Base-by-base conservation (phyloP, 2,329 filamentous ascomycete species). In the Ascochyta fabae region DNA sequence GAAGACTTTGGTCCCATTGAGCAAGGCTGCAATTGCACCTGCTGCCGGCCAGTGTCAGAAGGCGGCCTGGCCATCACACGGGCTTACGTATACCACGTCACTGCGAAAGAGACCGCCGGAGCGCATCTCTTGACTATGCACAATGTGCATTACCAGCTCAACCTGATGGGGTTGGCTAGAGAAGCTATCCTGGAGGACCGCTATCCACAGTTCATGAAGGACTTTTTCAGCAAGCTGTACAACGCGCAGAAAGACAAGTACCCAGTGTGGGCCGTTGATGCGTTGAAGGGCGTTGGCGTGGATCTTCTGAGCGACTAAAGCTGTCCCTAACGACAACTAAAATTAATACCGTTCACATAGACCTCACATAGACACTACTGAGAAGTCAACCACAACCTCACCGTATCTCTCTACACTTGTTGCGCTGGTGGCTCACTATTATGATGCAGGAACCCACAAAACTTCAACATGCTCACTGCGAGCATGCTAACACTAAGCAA, bases 51-150 rank as follows among this genome's bases (percentile, higher is more conserved):
- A 16, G 78, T 79, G 41, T 83, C 82, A 5, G 82, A 89, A 27
- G 90, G 89, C 26, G 88, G 90, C 0, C 79, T 97, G 60, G 91
- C 89, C 15, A 85, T 98, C 62, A 96, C 93, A 3, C 83, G 90
- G 60, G 93, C 95, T 3, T 97, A 92, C 76, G 87, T 98, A 43
- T 88, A 97, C 73, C 95, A 99, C 78, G 87, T 96, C 61, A 88
- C 91, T 0, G 89, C 89, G 26, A 99, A 99, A 78, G 95, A 99
- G 80, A 99, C 95, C 0, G 93, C 91, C 1, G 92, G 94, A 7
- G 95, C 96, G 15, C 87, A 89, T 78, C 70, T 89, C 72, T 79
- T 99, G 50, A 96, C 92, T 0, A 92, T 98, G 71, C 95, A 99
- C 76, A 99, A 99, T 71, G 91, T 99, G 24, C 92, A 92, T 79